Percentiles rank a stretch among this genome's conserved stretches.
phyloP scores from a whole-genome alignment of 192 early-diverging fungal genomes.

The Neocallimastix lanati region DNA sequence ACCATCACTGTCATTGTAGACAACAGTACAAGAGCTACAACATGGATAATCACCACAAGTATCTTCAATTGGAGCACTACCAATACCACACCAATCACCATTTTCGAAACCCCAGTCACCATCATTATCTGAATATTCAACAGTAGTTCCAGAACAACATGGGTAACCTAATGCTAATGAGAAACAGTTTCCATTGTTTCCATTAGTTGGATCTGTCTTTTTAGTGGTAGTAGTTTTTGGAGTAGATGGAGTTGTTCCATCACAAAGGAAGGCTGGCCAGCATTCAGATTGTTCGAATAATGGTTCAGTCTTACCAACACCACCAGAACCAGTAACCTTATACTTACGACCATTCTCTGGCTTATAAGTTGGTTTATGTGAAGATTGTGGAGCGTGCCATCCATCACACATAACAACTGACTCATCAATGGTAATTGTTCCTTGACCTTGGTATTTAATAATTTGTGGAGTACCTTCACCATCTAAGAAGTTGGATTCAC shows the following conservation, averaged over 20 bases:
- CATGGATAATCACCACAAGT: not conserved
- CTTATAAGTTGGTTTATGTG: not conserved
- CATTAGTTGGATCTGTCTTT: not conserved
- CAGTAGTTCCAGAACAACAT: not conserved
- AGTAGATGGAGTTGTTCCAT: not conserved
- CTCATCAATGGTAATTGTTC: not conserved
- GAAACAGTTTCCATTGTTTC: not conserved
- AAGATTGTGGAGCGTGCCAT: not conserved
- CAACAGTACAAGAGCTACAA: not conserved
- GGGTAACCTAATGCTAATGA: not conserved
- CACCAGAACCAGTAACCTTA: not conserved
- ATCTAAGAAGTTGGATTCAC: not conserved
- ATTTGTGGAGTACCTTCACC: not conserved
- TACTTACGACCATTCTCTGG: not conserved
- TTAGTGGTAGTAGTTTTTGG: not conserved
- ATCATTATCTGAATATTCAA: not conserved
- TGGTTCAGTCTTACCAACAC: not conserved
- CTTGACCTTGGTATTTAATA: not conserved
- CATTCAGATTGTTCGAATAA: not conserved
- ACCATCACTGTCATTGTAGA: not conserved
- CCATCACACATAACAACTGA: not conserved
- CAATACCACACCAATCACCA: not conserved
- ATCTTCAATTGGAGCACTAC: not conserved
- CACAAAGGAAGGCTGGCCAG: not conserved
- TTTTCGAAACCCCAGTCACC: not conserved